phyloP scores from a whole-genome alignment of 2,329 filamentous ascomycete genomes.

The Pseudocercospora macadamiae region DNA sequence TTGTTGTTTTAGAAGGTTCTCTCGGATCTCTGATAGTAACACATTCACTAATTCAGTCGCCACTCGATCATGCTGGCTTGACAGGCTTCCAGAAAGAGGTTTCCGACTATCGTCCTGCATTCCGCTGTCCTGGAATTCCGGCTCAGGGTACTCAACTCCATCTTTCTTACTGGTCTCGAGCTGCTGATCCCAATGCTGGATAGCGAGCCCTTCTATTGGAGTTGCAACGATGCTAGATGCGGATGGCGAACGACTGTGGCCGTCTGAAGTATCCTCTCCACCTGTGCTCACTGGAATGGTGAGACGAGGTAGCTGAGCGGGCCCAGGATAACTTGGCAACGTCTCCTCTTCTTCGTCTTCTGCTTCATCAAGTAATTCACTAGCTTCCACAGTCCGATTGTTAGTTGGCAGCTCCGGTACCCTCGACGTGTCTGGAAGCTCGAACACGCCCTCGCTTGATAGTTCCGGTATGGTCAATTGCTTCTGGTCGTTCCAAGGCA shows the following conservation, averaged over 20 bases:
- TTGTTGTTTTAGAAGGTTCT: too few species aligned
- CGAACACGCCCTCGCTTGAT: slow-evolving; percentile 13
- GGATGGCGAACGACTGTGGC: slow-evolving; percentile 5
- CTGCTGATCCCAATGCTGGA: background rate
- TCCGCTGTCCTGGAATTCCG: too few species aligned
- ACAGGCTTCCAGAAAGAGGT: background rate
- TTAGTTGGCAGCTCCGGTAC: slow-evolving; percentile 6
- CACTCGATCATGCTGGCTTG: background rate
- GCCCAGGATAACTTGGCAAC: slow-evolving; percentile 11
- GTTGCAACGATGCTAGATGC: slow-evolving; percentile 11
- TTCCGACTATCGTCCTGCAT: too few species aligned
- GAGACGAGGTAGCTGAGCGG: background rate
- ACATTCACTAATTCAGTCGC: background rate
- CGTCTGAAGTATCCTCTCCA: too few species aligned
- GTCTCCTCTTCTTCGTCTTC: slow-evolving; percentile 3
- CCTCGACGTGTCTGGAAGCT: slow-evolving; percentile 13
- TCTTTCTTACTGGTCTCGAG: background rate
- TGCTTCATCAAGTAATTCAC: too few species aligned
- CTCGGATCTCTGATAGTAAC: background rate
- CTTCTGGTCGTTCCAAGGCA: background rate
- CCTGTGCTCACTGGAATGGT: too few species aligned
- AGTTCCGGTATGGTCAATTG: slow-evolving; percentile 3
- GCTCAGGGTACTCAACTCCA: background rate
- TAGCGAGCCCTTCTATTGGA: slow-evolving; percentile 2
- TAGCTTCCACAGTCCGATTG: background rate